Evolutionary conservation across 129 eudicot genomes (phyloP), one percentile per base, ranked within the genome.

Genomic region (Smallanthus sonchifolius): DNA sequence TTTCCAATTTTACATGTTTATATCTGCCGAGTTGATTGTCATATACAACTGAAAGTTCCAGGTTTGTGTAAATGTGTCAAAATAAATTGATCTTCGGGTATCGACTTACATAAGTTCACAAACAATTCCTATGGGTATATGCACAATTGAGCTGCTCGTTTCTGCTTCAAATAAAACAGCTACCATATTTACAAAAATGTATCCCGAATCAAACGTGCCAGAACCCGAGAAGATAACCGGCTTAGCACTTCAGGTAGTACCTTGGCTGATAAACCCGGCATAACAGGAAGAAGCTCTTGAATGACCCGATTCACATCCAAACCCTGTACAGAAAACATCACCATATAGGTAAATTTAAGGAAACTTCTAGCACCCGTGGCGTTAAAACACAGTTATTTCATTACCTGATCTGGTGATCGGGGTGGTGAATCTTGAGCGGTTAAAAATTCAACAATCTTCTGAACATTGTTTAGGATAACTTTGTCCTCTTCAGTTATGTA

Each of bases 391-490:
- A 30, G 32, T 75, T 19, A 38, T 24, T 40, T 59, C 5, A 2
- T 68, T 86, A 95, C 99, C 99, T 91, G 84, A 79, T 86, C 85
- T 40, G 96, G 68, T 72, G 92, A 85, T 65, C 81, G 80, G 24
- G 80, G 59, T 20, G 79, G 68, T 44, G 87, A 86, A 82, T 81
- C 86, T 81, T 91, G 91, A 56, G 94, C 84, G 16, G 96, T 83
- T 69, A 95, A 78, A 75, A 95, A 95, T 52, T 77, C 85, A 35
- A 89, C 61, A 16, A 95, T 82, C 77, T 84, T 91, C 73, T 95
- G 87, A 60, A 95, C 96, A 72, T 95, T 95, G 84, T 91, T 91
- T 70, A 95, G 77, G 74, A 95, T 91, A 70, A 91, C 80, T 85
- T 73, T 79, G 86, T 95, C 99, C 84, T 95, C 99, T 73, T 88